phyloP scores from a whole-genome alignment of 768 basidiomycete genomes.

The Amanita molliuscula region DNA sequence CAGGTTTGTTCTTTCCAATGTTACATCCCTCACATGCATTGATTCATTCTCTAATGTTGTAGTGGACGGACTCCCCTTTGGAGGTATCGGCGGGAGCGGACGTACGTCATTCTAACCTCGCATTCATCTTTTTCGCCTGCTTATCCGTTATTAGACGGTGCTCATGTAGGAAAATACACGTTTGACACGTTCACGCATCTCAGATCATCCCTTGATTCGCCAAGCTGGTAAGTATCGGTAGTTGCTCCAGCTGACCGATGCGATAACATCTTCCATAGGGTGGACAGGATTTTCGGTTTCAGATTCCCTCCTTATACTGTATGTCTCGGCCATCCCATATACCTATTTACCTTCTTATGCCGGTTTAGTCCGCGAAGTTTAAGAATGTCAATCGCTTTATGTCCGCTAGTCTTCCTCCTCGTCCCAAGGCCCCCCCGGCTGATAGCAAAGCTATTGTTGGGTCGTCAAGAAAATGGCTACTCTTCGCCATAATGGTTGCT shows the following conservation, averaged over 20 bases:
- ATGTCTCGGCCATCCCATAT: conserved; percentile 5
- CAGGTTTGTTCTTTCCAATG: conserved; percentile 26
- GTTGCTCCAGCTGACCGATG: conserved; percentile 11
- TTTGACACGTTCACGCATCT: conserved; percentile 77
- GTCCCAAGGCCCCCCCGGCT: conserved; percentile 23
- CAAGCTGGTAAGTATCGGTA: conserved; percentile 39
- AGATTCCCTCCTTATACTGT: conserved; percentile 57
- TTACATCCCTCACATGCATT: neutral
- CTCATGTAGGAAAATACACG: conserved; percentile 60
- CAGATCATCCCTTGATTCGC: conserved; percentile 50
- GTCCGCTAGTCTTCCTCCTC: conserved; percentile 28
- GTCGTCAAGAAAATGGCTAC: conserved; percentile 38
- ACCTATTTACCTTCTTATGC: neutral
- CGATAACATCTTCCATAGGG: conserved; percentile 19
- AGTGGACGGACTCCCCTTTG: conserved; percentile 19
- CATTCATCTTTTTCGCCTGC: neutral
- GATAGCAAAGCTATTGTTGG: conserved; percentile 11
- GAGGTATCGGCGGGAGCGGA: conserved; percentile 16
- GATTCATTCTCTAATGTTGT: neutral
- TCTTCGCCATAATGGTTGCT: conserved; percentile 34
- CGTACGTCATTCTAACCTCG: neutral
- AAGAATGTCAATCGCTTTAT: conserved; percentile 18
- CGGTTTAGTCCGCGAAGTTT: conserved; percentile 20
- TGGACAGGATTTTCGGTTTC: conserved; percentile 37
- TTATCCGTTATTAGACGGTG: conserved; percentile 35